phyloP scores from a whole-genome alignment of 148 eudicot species.

The Chenopodium album region DNA sequence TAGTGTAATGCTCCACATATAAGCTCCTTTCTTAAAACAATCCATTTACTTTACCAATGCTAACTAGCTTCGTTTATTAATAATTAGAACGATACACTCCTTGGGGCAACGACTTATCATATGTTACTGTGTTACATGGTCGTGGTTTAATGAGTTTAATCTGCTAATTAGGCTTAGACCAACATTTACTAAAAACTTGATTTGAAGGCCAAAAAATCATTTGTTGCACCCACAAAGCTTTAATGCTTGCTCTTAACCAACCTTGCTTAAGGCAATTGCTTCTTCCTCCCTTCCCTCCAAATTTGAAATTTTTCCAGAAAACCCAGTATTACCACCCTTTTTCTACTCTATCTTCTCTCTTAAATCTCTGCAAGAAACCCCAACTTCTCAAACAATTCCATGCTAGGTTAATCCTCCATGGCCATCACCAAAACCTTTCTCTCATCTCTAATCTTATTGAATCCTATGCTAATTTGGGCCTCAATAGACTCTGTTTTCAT shows the following conservation, averaged over 20 bases:
- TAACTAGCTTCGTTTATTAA: too few species aligned
- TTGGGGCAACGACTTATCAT: too few species aligned
- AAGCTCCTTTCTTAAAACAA: too few species aligned
- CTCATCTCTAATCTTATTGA: conserved; percentile 28
- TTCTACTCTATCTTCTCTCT: conserved; percentile 35
- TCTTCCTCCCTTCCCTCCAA: conserved; percentile 27
- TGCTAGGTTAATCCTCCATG: conserved; percentile 39
- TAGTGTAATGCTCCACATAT: too few species aligned
- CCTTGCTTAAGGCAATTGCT: conserved; percentile 1
- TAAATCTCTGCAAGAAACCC: conserved; percentile 33
- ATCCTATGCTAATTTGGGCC: conserved; percentile 32
- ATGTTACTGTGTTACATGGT: too few species aligned
- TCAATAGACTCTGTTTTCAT: conserved; percentile 2
- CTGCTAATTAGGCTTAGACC: too few species aligned
- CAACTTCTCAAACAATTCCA: conserved; percentile 37
- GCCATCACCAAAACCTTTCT: conserved; percentile 33
- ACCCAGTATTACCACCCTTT: background rate
- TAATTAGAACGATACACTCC: too few species aligned
- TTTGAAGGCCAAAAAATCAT: background rate
- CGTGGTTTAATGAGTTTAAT: too few species aligned
- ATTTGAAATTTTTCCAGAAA: conserved; percentile 20
- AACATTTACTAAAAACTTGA: too few species aligned
- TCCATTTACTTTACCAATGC: too few species aligned
- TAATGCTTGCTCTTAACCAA: conserved; percentile 18
- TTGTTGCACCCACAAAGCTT: background rate